A percentile compares a stretch with the other conserved stretches of the same genome.
phyloP scores from a whole-genome alignment of 2,329 filamentous ascomycete genomes.

The Lecanoromycetidae sp. region DNA sequence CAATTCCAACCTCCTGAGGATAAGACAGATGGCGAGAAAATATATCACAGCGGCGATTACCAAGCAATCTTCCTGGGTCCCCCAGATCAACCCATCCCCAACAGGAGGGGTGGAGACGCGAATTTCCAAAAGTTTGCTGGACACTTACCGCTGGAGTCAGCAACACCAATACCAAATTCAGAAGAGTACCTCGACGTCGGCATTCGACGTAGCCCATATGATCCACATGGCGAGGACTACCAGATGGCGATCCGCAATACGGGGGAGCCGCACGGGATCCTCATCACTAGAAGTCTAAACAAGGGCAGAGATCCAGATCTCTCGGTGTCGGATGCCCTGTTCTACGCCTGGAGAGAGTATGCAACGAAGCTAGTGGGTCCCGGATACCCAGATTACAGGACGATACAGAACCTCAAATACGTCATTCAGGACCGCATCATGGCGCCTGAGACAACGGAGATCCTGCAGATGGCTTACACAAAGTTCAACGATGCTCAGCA shows the following conservation, averaged over 20 bases:
- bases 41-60: constrained; percentile 4
- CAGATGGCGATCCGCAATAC: constrained; percentile 1
- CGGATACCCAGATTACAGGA: background rate
- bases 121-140: background rate
- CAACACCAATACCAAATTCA: background rate
- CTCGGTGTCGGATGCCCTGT: background rate
- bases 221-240: background rate
- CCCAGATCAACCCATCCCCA: background rate
- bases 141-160: background rate
- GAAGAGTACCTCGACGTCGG: background rate
- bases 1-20: background rate
- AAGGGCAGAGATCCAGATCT: background rate
- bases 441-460: background rate
- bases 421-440: background rate
- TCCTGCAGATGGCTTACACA: background rate
- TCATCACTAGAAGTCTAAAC: background rate
- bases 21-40: background rate
- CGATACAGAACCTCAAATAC: background rate
- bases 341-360: constrained; percentile 1
- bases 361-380: background rate
- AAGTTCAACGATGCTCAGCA: background rate
- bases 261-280: background rate
- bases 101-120: background rate
- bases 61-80: background rate
- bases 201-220: background rate